These are phyloP conservation scores for Parastagonospora avenae DNA, from an alignment of 2,329 filamentous ascomycete species.

Conservation along the genomic window DNA sequence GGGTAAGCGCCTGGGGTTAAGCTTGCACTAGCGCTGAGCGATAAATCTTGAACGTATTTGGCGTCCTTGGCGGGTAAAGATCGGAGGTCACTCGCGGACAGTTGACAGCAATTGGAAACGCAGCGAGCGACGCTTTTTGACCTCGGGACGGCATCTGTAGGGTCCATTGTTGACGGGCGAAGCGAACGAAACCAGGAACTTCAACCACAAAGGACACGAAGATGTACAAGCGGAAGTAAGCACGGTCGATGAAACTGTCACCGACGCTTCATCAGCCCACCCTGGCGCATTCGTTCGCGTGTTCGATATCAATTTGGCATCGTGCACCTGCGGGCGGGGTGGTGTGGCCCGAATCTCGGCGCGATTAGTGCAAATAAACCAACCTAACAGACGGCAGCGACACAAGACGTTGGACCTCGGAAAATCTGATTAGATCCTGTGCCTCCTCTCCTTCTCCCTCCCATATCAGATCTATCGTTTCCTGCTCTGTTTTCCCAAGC, in stretches of 20 bases:
- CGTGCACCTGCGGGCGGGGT: neutral
- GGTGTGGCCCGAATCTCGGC: slow-evolving; percentile 15
- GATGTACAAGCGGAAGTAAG: too few species aligned
- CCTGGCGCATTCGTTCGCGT: neutral
- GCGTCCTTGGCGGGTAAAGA: slow-evolving; percentile 23
- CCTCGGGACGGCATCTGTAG: neutral
- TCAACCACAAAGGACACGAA: too few species aligned
- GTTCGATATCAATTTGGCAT: slow-evolving; percentile 7
- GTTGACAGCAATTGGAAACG: neutral
- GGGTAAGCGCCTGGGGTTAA: slow-evolving; percentile 24
- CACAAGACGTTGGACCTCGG: slow-evolving; percentile 1
- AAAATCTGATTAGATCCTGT: slow-evolving; percentile 32
- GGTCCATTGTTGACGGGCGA: too few species aligned
- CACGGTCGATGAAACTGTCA: slow-evolving; percentile 1
- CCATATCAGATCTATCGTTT: slow-evolving; percentile 11
- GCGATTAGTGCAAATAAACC: slow-evolving; percentile 9
- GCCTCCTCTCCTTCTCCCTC: neutral
- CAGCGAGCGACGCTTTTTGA: neutral
- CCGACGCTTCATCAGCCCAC: slow-evolving; percentile 8
- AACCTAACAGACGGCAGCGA: neutral
- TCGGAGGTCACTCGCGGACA: slow-evolving; percentile 1
- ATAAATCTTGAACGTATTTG: slow-evolving; percentile 27
- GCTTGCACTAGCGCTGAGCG: slow-evolving; percentile 13
- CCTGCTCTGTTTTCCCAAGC: slow-evolving; percentile 1
- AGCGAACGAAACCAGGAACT: too few species aligned